Conservation (phyloP, 2,329 filamentous ascomycete species). For the Penicillium oxalicum region DNA sequence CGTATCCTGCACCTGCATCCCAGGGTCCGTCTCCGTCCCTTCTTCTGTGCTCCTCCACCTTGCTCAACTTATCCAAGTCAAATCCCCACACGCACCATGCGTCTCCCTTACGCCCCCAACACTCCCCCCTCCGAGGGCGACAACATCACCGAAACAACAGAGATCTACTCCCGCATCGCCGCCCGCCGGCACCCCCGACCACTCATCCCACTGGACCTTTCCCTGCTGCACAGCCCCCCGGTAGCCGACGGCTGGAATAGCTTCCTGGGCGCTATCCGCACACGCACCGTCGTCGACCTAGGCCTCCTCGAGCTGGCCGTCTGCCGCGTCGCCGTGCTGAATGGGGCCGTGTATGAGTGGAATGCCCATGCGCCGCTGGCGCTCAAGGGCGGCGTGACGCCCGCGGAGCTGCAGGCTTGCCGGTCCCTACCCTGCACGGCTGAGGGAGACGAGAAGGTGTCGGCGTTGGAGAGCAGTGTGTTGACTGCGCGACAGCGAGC, state of each 20-base stretch:
- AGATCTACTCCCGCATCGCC: slow-evolving; percentile 25
- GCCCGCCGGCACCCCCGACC: slow-evolving; percentile 51
- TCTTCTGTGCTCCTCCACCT: not conserved
- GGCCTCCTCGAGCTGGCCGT: slow-evolving; percentile 69
- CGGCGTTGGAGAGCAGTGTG: slow-evolving; percentile 28
- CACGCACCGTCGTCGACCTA: slow-evolving; percentile 43
- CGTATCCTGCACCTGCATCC: not conserved
- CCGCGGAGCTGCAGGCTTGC: slow-evolving; percentile 46
- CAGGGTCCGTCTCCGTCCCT: not conserved
- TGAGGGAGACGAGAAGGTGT: slow-evolving; percentile 13
- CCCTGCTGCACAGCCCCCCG: slow-evolving; percentile 66
- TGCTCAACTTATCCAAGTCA: not conserved
- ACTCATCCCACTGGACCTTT: slow-evolving; percentile 67
- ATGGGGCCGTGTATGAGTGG: slow-evolving; percentile 81
- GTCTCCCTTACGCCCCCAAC: slow-evolving; percentile 21
- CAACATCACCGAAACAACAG: slow-evolving; percentile 18
- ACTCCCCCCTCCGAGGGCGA: slow-evolving; percentile 19
- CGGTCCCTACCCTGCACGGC: slow-evolving; percentile 49
- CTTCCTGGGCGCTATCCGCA: slow-evolving; percentile 52
- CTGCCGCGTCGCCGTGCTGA: slow-evolving; percentile 71
- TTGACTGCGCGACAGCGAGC: slow-evolving; percentile 60
- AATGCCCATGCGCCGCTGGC: slow-evolving; percentile 66
- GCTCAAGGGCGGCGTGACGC: slow-evolving; percentile 32
- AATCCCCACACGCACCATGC: slow-evolving; percentile 13
- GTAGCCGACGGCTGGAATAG: slow-evolving; percentile 66